phyloP scores from a whole-genome alignment of 495 filamentous ascomycete genomes.

The Tuber calosporum region DNA sequence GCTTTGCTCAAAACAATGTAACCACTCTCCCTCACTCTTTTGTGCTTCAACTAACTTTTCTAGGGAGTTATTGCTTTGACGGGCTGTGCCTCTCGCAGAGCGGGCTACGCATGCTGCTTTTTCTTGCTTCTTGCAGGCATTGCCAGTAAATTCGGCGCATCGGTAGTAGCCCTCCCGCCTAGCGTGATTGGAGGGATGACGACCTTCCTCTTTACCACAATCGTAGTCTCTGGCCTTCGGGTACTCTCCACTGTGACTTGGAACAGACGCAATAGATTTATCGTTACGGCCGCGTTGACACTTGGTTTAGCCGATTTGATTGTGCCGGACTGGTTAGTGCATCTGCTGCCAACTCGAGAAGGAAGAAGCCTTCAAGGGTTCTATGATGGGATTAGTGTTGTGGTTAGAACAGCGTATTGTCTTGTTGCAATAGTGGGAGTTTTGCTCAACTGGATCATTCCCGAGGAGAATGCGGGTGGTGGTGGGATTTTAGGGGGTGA shows the following conservation, averaged over 20 bases:
- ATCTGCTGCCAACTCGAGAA: conserved; percentile 32
- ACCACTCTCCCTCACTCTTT: neutral
- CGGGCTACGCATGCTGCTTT: conserved; percentile 47
- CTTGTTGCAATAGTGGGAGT: conserved; percentile 44
- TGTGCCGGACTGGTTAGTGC: conserved; percentile 43
- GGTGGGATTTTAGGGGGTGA: neutral
- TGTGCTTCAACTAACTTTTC: neutral
- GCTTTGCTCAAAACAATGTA: conserved; percentile 45
- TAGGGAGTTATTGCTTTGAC: conserved; percentile 44
- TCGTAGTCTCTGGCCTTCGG: conserved; percentile 44
- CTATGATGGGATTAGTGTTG: conserved; percentile 42
- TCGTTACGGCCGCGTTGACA: conserved; percentile 43
- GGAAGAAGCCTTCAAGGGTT: conserved; percentile 39
- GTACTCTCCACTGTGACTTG: conserved; percentile 43
- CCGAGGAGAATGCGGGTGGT: conserved; percentile 29
- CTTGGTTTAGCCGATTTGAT: conserved; percentile 44
- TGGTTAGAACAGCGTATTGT: conserved; percentile 44
- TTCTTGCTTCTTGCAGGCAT: conserved; percentile 44
- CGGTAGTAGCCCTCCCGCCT: conserved; percentile 43
- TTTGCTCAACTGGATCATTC: conserved; percentile 42
- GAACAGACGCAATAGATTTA: conserved; percentile 44
- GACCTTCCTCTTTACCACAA: conserved; percentile 45
- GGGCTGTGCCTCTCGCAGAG: conserved; percentile 45
- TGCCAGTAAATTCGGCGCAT: conserved; percentile 44
- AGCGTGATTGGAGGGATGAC: conserved; percentile 46